Evolutionary conservation across 2,329 filamentous ascomycete genomes (phyloP), one percentile per base, ranked within the genome.

Genomic region (Monilinia polystroma): DNA sequence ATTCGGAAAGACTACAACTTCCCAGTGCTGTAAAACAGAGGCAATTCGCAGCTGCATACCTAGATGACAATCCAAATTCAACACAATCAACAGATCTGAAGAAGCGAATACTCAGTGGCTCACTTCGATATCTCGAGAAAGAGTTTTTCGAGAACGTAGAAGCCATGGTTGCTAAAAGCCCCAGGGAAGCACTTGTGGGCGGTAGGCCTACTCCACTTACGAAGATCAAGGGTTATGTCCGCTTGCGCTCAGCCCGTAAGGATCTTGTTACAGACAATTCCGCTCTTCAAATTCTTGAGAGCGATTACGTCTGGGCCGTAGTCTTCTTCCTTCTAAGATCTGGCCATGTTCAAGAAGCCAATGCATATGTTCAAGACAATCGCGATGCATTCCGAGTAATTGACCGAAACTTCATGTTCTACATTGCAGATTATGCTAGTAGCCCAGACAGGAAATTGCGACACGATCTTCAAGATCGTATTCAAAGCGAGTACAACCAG

Each of bases 191-290:
- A 41, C 91, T 91, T 75, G 85, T 97, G 53, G 95, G 95, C 68
- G 95, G 95, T 70, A 86, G 93, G 52, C 95, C 95, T 1, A 92
- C 93, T 65, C 86, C 92, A 29, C 85, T 93, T 71, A 96, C 91
- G 81, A 96, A 96, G 80, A 90, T 97, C 75, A 92, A 92, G 75
- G 95, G 92, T 10, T 99, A 94, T 75, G 92, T 99, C 72, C 88
- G 93, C 59, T 84, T 97, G 67, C 88, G 91, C 68, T 86, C 89
- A 53, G 84, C 86, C 1, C 87, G 92, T 68, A 96, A 93, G 78
- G 92, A 96, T 75, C 84, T 98, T 54, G 91, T 90, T 2, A 87
- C 90, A 2, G 91, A 96, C 75, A 91, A 90, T 69, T 86, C 89
- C 5, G 88, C 94, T 71, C 82, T 97, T 57, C 92, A 96, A 77